phyloP scores from a whole-genome alignment of 73 alveolate genomes.

The Paramecium sexaurelia region DNA sequence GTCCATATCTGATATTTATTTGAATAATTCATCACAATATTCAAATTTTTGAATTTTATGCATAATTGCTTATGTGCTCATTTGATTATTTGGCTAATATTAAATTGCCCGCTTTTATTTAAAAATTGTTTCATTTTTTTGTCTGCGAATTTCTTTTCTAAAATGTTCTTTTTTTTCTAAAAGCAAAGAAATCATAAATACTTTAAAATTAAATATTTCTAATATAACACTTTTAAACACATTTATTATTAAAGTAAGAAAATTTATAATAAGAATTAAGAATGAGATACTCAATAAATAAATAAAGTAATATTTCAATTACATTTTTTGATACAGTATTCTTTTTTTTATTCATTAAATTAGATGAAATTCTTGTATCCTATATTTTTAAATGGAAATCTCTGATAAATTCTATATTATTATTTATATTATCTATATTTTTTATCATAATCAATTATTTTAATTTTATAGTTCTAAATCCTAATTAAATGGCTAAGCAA shows the following conservation, averaged over 20 bases:
- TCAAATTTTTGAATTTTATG: neutral
- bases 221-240: too few species aligned
- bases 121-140: neutral
- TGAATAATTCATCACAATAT: constrained; percentile 10
- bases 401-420: too few species aligned
- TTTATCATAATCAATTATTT: neutral
- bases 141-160: neutral
- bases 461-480: neutral
- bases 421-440: neutral
- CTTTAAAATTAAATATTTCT: neutral
- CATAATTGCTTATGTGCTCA: neutral
- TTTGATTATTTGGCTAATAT: neutral
- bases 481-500: neutral
- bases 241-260: too few species aligned
- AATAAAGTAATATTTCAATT: too few species aligned
- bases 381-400: too few species aligned
- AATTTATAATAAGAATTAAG: too few species aligned
- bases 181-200: neutral
- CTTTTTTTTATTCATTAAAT: too few species aligned
- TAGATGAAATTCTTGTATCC: too few species aligned
- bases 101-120: neutral
- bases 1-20: neutral
- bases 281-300: too few species aligned
- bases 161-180: neutral
- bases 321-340: too few species aligned